A percentile compares a stretch with the other conserved stretches of the same genome.
Conservation (phyloP, 805 yeast species). For the Candida wancherniae region DNA sequence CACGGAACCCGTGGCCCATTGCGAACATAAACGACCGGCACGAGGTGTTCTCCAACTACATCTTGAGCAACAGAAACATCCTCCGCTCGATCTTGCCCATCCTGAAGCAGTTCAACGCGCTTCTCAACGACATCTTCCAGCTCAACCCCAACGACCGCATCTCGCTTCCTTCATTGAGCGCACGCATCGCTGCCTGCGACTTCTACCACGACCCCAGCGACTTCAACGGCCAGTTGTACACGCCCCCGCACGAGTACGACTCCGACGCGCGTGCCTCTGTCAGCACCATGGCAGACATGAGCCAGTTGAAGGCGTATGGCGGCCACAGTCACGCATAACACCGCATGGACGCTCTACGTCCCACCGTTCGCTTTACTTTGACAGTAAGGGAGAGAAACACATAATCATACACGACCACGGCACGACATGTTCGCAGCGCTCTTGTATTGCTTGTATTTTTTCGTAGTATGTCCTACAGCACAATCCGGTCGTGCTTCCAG, state of each 20-base stretch:
- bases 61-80: conserved; percentile 46
- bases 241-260: conserved; percentile 17
- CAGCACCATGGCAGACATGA: conserved; percentile 10
- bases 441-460: not conserved
- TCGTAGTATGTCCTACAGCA: conserved; percentile 2
- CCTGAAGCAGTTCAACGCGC: conserved; percentile 52
- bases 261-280: conserved; percentile 9
- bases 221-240: conserved; percentile 15
- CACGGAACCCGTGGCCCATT: conserved; percentile 87
- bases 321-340: too few relatives aligned
- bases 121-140: conserved; percentile 43
- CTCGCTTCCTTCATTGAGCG: conserved; percentile 34
- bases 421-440: too few relatives aligned
- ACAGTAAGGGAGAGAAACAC: too few relatives aligned
- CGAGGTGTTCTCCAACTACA: conserved; percentile 58
- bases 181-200: conserved; percentile 31
- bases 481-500: conserved; percentile 34
- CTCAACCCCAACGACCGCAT: conserved; percentile 49
- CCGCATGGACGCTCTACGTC: too few relatives aligned
- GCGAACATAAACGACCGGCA: conserved; percentile 57
- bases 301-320: conserved; percentile 9
- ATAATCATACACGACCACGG: too few relatives aligned
- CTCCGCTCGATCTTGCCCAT: conserved; percentile 69
- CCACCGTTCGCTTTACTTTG: too few relatives aligned
- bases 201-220: conserved; percentile 25